phyloP scores from a whole-genome alignment of 2,329 filamentous ascomycete species.

The Xylariaceae sp. region DNA sequence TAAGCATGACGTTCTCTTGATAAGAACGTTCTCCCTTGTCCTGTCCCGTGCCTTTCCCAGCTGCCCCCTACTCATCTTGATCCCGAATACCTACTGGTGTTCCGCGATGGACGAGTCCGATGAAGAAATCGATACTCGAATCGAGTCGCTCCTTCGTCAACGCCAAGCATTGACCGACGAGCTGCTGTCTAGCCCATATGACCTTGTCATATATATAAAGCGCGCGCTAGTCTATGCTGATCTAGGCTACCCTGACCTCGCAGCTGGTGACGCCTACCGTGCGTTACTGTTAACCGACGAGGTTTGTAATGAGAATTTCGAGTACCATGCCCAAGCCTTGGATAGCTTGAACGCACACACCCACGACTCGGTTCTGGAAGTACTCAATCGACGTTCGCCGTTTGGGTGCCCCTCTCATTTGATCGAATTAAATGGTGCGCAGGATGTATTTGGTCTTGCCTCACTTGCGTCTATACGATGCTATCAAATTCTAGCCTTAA shows the following conservation, averaged over 20 bases:
- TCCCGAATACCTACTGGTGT: conserved; percentile 16
- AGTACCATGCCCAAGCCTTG: conserved; percentile 74
- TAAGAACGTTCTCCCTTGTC: conserved; percentile 19
- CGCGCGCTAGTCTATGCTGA: conserved; percentile 72
- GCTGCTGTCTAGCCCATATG: conserved; percentile 57
- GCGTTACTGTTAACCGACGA: conserved; percentile 87
- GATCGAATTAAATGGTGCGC: conserved; percentile 38
- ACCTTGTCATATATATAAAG: conserved; percentile 66
- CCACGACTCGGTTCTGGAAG: conserved; percentile 43
- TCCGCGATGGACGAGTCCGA: conserved; percentile 32
- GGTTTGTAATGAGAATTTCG: conserved; percentile 74
- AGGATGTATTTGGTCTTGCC: conserved; percentile 47
- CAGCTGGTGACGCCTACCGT: conserved; percentile 85
- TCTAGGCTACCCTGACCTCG: conserved; percentile 86
- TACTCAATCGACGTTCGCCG: conserved; percentile 51
- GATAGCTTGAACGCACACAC: conserved; percentile 52
- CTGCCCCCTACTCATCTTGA: conserved; percentile 16
- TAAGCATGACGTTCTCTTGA: conserved; percentile 25
- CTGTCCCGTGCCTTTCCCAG: conserved; percentile 18
- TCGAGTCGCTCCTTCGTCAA: conserved; percentile 52
- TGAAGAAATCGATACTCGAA: conserved; percentile 43
- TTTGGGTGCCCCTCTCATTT: conserved; percentile 37
- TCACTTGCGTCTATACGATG: conserved; percentile 57
- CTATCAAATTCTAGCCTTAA: conserved; percentile 61
- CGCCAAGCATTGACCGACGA: conserved; percentile 61